Base-by-base conservation (phyloP, 805 yeast species). In the Candida xiaguanensis region DNA sequence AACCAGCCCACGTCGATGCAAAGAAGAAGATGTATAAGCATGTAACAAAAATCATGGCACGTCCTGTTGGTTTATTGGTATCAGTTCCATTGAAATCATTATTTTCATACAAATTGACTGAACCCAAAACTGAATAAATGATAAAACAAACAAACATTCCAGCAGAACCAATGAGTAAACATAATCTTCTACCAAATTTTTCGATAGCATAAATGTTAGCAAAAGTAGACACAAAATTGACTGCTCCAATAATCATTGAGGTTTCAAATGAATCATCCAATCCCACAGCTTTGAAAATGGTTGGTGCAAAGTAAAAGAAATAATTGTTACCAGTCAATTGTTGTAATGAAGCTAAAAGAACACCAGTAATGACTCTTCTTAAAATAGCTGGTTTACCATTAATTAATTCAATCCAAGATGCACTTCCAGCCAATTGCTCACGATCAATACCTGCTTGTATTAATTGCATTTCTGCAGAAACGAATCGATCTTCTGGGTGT, bases 1-100 rank as follows among this genome's bases (percentile, higher is more conserved):
- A 77, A 41, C 88, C 86, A 29, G 86, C 89, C 81, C 86, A 78
- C n/a, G 88, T 78, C 18, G 78, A 70, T 3, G 90, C 89, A 55
- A 82, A 82, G 58, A 70, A 78, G 61, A 78, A 67, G 42, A 82
- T 77, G 64, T 72, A 82, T 38, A 80, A 54, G 63, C 85, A 80
- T 5, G 87, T 72, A 39, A 82, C 67, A 51, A 73, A 72, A 53
- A 82, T 79, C 85, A 82, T 77, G 8, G 72, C 76, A 44, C 66
- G 53, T 52, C 85, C 85, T 38, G 81, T 75, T 42, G 80, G 70
- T 31, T 30, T 32, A 47, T 67, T 70, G 31, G 55, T 40, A 31
- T 56, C 54, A 33, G 73, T 60, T 25, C 74, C 49, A 36, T 58
- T 56, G 52, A 61, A 67, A 45, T 58, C 63, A 25, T 71, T 71